Evolutionary conservation across 169 alveolate species (phyloP).

Genomic region (Cryptosporidium parvum): DNA sequence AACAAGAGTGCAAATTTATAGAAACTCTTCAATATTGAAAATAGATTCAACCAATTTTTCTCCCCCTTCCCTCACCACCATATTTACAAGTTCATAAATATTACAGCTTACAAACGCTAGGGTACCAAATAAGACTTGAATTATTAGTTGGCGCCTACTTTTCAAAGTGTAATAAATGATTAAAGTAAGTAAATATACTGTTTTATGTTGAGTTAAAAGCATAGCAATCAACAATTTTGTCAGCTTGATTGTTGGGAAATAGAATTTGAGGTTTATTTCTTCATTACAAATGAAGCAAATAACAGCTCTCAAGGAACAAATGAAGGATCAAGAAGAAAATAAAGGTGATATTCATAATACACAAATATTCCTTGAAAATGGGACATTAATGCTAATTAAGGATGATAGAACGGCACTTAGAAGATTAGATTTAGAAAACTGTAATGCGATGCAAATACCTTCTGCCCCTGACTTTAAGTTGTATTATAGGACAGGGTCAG

Average conservation of each 20-base stretch:
- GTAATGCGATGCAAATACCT: constrained; percentile 38
- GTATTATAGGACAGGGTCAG: constrained; percentile 14
- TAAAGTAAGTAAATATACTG: background rate
- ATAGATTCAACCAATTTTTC: too few relatives aligned
- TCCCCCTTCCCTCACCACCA: background rate
- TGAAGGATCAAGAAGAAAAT: constrained; percentile 26
- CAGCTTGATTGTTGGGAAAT: constrained; percentile 5
- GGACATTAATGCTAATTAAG: constrained; percentile 29
- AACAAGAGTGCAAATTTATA: too few relatives aligned
- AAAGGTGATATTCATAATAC: background rate
- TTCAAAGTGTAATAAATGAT: background rate
- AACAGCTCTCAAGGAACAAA: constrained; percentile 17
- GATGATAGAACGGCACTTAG: constrained; percentile 23
- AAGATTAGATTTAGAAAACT: constrained; percentile 54
- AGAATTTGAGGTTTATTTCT: constrained; percentile 15
- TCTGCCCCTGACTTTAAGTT: constrained; percentile 69
- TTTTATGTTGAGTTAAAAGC: background rate
- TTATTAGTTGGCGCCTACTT: background rate
- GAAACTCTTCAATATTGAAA: background rate
- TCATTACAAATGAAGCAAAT: constrained; percentile 17
- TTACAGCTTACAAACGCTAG: background rate
- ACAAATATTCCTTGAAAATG: constrained; percentile 46
- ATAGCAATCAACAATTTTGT: background rate
- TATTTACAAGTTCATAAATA: background rate
- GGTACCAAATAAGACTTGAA: constrained; percentile 4